Percentiles rank a stretch among this genome's conserved stretches.
Evolutionary conservation across 495 filamentous ascomycete species (phyloP).

Genomic region (Hyaloscypha hepaticicola): DNA sequence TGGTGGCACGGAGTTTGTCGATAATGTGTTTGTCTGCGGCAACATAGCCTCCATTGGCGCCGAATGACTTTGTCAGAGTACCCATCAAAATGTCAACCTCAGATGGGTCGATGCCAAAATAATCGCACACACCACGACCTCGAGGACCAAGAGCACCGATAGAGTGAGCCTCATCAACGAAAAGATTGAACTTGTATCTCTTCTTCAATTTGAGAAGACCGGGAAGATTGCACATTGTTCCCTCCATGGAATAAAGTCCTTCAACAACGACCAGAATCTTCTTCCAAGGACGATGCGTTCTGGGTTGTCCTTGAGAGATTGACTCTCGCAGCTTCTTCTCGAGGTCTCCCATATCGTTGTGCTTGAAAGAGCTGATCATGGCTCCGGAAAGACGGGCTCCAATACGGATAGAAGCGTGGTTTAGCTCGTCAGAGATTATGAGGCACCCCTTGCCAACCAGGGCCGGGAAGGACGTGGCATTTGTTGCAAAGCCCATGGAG

Average conservation of each 20-base stretch:
- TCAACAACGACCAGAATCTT: slow-evolving; percentile 97
- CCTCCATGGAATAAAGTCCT: slow-evolving; percentile 98
- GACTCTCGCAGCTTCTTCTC: slow-evolving; percentile 82
- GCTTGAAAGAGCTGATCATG: slow-evolving; percentile 93
- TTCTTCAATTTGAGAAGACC: slow-evolving; percentile 81
- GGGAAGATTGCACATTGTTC: slow-evolving; percentile 95
- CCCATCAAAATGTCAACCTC: slow-evolving; percentile 98
- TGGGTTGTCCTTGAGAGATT: slow-evolving; percentile 93
- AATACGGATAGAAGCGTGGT: slow-evolving; percentile 95
- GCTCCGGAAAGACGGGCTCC: slow-evolving; percentile 91
- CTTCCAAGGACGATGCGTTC: slow-evolving; percentile 97
- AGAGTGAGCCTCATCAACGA: slow-evolving; percentile 95
- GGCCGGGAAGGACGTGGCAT: slow-evolving; percentile 85
- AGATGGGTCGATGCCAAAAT: slow-evolving; percentile 83
- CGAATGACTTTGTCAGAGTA: slow-evolving; percentile 96
- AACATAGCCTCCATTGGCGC: slow-evolving; percentile 96
- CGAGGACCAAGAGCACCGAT: slow-evolving; percentile 87
- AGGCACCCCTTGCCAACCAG: slow-evolving; percentile 89
- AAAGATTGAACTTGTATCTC: slow-evolving; percentile 95
- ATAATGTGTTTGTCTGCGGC: slow-evolving; percentile 89
- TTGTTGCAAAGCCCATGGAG: slow-evolving; percentile 98
- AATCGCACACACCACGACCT: slow-evolving; percentile 94
- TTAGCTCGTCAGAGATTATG: slow-evolving; percentile 94
- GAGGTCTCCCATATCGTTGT: slow-evolving; percentile 90
- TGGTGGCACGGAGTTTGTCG: slow-evolving; percentile 80